Conservation (phyloP, 345 rosid genomes). For the Clausena lansium region DNA sequence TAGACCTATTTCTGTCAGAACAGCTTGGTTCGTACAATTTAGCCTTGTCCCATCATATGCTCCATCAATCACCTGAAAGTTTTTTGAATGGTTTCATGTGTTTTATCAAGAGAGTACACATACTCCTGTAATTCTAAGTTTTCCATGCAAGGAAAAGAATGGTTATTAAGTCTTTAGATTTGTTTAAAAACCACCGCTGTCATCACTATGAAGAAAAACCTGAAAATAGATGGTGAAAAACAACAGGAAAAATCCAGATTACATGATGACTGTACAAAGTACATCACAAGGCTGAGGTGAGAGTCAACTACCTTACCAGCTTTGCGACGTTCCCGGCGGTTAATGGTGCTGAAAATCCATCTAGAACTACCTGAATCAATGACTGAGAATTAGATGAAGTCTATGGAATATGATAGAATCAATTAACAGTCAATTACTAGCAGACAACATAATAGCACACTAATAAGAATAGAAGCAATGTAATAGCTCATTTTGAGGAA, state of each 20-base stretch:
- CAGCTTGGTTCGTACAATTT: conserved; percentile 64
- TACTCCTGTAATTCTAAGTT: not conserved
- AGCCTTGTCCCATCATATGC: conserved; percentile 76
- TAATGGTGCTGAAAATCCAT: conserved; percentile 91
- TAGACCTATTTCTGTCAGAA: conserved; percentile 53
- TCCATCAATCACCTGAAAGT: conserved; percentile 63
- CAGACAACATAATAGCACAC: not conserved
- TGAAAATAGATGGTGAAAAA: not conserved
- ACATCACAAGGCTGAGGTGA: conserved; percentile 19
- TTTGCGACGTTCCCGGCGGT: conserved; percentile 88
- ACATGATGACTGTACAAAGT: not conserved
- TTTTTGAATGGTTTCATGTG: not conserved
- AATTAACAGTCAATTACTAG: not conserved
- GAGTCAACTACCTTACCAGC: conserved; percentile 89
- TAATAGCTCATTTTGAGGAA: not conserved
- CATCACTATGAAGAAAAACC: not conserved
- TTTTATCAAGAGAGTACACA: not conserved
- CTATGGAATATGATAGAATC: not conserved
- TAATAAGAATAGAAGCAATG: not conserved
- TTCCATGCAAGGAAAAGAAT: not conserved
- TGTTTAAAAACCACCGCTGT: not conserved
- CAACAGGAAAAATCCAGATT: not conserved
- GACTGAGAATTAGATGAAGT: not conserved
- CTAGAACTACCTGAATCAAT: conserved; percentile 60
- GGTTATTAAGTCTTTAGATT: not conserved